Percentiles rank a stretch among this genome's conserved stretches.
Conservation (phyloP, 768 basidiomycete species). For the Fomitopsis serialis region DNA sequence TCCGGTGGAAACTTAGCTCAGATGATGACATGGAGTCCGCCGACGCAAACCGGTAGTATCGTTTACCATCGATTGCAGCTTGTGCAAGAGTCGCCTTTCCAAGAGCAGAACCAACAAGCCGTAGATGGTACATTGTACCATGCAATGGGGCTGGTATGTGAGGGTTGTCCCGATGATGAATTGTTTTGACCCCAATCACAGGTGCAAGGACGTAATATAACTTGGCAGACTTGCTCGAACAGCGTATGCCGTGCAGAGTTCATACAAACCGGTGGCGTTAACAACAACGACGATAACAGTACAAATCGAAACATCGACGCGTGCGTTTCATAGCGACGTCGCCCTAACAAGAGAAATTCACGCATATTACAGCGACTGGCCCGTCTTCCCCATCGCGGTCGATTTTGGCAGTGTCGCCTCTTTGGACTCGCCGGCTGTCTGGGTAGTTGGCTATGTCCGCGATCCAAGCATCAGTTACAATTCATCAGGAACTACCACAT, state of each 20-base stretch:
- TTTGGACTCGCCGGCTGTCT: conserved; percentile 16
- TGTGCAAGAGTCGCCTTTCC: background rate
- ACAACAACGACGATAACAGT: background rate
- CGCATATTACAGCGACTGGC: conserved; percentile 1
- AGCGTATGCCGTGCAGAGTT: conserved; percentile 12
- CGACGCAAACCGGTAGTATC: background rate
- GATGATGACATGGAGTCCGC: conserved; percentile 3
- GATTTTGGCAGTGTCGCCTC: conserved; percentile 19
- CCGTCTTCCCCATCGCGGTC: conserved; percentile 19
- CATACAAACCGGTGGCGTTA: conserved; percentile 8
- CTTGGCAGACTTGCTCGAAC: conserved; percentile 9
- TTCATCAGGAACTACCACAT: conserved; percentile 1
- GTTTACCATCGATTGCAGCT: conserved; percentile 10
- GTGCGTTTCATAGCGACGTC: conserved; percentile 2
- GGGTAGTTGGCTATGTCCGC: conserved; percentile 22
- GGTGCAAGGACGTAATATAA: conserved; percentile 3
- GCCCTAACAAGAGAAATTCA: background rate
- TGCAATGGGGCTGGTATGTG: conserved; percentile 8
- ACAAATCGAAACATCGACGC: conserved; percentile 8
- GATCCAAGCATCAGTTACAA: conserved; percentile 20
- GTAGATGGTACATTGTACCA: conserved; percentile 9
- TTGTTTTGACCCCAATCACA: no score
- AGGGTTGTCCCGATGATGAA: background rate
- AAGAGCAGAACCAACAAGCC: conserved; percentile 8
- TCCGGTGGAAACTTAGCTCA: conserved; percentile 4